A percentile compares a stretch with the other conserved stretches of the same genome.
Conservation (phyloP, 306 rosid species). For the Glycine soja region DNA sequence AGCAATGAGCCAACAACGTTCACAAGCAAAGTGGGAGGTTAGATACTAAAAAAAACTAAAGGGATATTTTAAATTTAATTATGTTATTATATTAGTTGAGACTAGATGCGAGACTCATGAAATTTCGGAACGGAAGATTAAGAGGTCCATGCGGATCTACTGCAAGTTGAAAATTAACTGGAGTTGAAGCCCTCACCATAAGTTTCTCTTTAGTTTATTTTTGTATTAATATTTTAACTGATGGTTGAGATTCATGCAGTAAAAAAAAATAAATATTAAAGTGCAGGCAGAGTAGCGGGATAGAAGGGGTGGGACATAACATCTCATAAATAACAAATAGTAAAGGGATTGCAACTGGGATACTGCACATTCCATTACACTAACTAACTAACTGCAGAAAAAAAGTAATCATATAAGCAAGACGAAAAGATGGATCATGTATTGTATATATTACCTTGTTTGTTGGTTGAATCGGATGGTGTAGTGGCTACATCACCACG, state of each 20-base stretch:
- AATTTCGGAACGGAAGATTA: not conserved
- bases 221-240: too few relatives aligned
- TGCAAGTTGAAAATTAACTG: too few relatives aligned
- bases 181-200: too few relatives aligned
- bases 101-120: not conserved
- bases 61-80: not conserved
- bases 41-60: not conserved
- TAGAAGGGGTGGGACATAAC: too few relatives aligned
- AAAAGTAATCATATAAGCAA: not conserved
- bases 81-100: not conserved
- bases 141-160: too few relatives aligned
- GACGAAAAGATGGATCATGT: not conserved
- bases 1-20: not conserved
- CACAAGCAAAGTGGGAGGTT: not conserved
- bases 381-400: constrained; percentile 11
- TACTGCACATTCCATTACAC: constrained; percentile 35
- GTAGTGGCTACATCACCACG: constrained; percentile 47
- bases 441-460: constrained; percentile 23
- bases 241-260: too few relatives aligned
- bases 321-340: not conserved
- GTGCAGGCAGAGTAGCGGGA: too few relatives aligned
- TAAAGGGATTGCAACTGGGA: not conserved
- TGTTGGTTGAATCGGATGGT: constrained; percentile 45
- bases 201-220: too few relatives aligned
- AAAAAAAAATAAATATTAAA: too few relatives aligned